Evolutionary conservation across 495 filamentous ascomycete species (phyloP).

Genomic region (Penicillium alfredii): DNA sequence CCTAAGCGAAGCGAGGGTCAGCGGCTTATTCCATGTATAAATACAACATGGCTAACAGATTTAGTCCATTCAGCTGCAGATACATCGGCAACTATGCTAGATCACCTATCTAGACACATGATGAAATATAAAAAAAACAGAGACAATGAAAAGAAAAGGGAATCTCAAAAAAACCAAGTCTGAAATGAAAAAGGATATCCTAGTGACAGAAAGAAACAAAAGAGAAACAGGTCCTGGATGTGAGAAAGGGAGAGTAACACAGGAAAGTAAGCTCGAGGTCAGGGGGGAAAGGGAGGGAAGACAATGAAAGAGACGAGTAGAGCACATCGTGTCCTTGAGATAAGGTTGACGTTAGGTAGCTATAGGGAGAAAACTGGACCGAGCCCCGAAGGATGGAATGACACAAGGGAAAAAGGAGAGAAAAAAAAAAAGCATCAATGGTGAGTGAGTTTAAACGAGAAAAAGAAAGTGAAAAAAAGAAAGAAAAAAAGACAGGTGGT

Average conservation of each 20-base stretch:
- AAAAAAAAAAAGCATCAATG: background rate
- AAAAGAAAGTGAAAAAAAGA: conserved; percentile 8
- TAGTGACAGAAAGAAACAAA: conserved; percentile 20
- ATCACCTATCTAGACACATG: no score
- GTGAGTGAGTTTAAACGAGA: conserved; percentile 10
- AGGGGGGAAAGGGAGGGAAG: conserved; percentile 2
- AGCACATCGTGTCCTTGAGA: background rate
- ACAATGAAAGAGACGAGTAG: background rate
- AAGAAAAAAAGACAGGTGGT: conserved; percentile 22
- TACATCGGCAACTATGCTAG: no score
- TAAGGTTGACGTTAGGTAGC: background rate
- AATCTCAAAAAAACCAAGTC: conserved; percentile 4
- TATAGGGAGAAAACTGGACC: conserved; percentile 1
- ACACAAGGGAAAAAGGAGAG: background rate
- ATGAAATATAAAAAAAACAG: background rate
- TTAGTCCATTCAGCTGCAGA: no score
- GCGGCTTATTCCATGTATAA: no score
- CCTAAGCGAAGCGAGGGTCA: no score
- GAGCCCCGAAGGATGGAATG: background rate
- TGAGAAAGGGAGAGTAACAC: no score
- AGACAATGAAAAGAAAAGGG: no score
- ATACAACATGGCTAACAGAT: no score
- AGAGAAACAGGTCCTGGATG: no score
- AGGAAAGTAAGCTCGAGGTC: background rate
- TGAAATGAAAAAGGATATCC: conserved; percentile 30